Evolutionary conservation across 768 basidiomycete genomes (phyloP), one percentile per base, ranked within the genome.

Genomic region (Tricholoma sp.): DNA sequence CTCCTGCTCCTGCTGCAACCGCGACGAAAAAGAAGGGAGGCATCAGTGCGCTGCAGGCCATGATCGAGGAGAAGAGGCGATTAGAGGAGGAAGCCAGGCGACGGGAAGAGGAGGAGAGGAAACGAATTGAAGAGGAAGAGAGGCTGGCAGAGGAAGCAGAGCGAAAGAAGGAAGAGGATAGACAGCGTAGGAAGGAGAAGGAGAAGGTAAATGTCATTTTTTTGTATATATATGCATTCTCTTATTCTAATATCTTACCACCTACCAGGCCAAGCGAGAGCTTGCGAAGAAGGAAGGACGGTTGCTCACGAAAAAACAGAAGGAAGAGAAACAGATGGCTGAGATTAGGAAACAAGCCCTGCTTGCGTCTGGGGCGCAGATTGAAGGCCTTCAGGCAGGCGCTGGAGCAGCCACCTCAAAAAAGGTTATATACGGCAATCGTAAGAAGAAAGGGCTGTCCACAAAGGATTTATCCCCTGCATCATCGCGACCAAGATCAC

Each of bases 301-400:
- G 47, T 75, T 96, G 24, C 79, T 98, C 50, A 98, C 96, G n/a
- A 94, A 96, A 71, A 97, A 95, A 72, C 95, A 98, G 70, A 96
- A 94, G 71, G 89, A 92, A 66, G 95, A 98, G 69, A 86, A 81
- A 63, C 90, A 89, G 18, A 89, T 86, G 61, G 94, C 93, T 2
- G 95, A 98, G 69, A 83, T 92, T 31, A 86, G 94, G 55, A 90
- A 86, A 67, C 84, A 96, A 67, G 95, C 96, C 2, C 81, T 98
- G 52, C 78, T 98, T 50, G 88, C 91, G 17, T 89, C 91, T 34
- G 94, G 94, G 50, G 89, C 89, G 49, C 86, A 87, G 62, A 89
- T 99, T 57, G 94, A 95, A 64, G 97, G 92, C 58, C 75, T 98
- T 17, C 88, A 92, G 54, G 59, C 73, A 31, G 67, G 79, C 18